Base-by-base conservation (phyloP, 1,284 basidiomycete genomes). In the Prillingera fragicola region DNA sequence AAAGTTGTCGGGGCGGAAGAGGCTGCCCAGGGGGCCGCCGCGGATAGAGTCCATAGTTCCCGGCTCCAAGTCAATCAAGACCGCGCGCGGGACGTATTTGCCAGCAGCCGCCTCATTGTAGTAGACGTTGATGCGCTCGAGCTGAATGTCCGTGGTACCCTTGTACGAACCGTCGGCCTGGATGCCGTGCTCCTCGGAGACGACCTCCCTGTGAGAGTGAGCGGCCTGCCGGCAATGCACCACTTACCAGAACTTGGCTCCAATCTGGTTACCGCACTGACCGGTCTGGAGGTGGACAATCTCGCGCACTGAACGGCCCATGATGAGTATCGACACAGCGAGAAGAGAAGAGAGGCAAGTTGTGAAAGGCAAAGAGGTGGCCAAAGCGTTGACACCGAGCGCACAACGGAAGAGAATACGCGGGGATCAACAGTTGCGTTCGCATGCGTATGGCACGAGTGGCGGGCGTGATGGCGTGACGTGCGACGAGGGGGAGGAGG, bases 231-330 rank as follows among this genome's bases (percentile, higher is more conserved):
- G 23, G 37, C 17, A 13, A 7, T 17, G 26, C 28, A 13, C n/a
- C 62, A 89, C 90, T 74, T 86, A 90, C 92, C 90, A 96, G 83
- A 97, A 96, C 76, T 95, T 95, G 78, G 88, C 86, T 87, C 88
- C 88, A 69, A 94, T 92, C 78, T 94, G 89, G 85, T 94, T 94
- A 80, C 90, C 90, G 72, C 90, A 92, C 87, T 94, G 73, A 77
- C 89, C 89, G 62, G 90, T 92, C 74, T 94, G 90, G 65, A 94
- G 81, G 77, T 94, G 90, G 69, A 94, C 89, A 74, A 94, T 92
- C 82, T 92, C 89, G 79, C 88, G 84, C 87, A 91, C 69, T 71
- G 65, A 59, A 45, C 60, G 49, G 17, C 35, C 31, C 56, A 60
- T 60, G 33, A 25, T 43, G 15, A 18, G 39, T 34, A 41, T 26